phyloP scores from a whole-genome alignment of 2,329 filamentous ascomycete genomes.

The Aspergillus sp. region DNA sequence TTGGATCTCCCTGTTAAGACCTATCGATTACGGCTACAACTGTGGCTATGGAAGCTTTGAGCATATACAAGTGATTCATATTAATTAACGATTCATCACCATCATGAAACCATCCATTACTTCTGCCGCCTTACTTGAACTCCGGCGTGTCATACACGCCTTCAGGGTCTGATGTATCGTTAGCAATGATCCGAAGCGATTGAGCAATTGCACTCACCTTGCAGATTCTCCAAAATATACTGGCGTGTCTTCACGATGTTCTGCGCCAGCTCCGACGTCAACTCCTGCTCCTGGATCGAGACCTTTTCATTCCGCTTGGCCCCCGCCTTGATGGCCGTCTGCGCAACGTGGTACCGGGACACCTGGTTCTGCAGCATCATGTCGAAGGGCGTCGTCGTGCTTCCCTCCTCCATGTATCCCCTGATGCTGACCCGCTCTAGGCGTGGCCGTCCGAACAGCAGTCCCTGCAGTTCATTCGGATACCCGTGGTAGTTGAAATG shows the following conservation, averaged over 20 bases:
- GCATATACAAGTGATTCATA: neutral
- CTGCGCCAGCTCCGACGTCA: slow-evolving; percentile 50
- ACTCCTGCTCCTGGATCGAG: slow-evolving; percentile 45
- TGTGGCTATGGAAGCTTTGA: no score
- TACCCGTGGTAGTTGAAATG: slow-evolving; percentile 71
- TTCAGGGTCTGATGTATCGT: neutral
- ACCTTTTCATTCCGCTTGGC: slow-evolving; percentile 51
- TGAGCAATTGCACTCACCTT: slow-evolving; percentile 46
- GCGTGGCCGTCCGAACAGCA: slow-evolving; percentile 59
- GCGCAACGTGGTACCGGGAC: slow-evolving; percentile 60
- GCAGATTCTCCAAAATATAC: slow-evolving; percentile 54
- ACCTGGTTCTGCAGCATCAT: slow-evolving; percentile 67
- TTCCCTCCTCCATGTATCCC: slow-evolving; percentile 65
- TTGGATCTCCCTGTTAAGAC: neutral
- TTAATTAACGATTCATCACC: neutral
- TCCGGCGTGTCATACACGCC: neutral
- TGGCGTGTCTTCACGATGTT: slow-evolving; percentile 51
- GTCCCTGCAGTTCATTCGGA: slow-evolving; percentile 57
- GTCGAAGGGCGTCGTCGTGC: slow-evolving; percentile 67
- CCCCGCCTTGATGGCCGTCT: slow-evolving; percentile 53
- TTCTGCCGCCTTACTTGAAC: neutral
- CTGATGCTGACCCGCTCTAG: slow-evolving; percentile 56
- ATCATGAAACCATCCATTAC: neutral
- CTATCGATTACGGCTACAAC: neutral
- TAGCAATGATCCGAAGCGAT: neutral